phyloP scores from a whole-genome alignment of 371 early-diverging fungal genomes.

The Fennellomyces sp. region DNA sequence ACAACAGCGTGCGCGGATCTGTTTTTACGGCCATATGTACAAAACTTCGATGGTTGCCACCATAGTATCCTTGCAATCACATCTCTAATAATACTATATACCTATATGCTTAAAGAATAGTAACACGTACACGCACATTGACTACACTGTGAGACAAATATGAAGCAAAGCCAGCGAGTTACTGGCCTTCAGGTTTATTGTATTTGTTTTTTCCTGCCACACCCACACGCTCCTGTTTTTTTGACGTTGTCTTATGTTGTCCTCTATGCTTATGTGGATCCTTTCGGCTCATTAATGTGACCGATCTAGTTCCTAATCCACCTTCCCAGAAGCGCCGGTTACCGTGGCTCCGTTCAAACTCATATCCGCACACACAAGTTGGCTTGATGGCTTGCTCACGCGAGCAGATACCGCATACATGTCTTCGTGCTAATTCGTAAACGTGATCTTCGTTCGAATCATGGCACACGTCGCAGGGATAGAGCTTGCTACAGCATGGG shows the following conservation, averaged over 20 bases:
- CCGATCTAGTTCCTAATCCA: conserved; percentile 91
- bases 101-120: too few species aligned
- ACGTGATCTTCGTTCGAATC: conserved; percentile 78
- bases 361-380: conserved; percentile 67
- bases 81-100: too few species aligned
- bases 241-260: conserved; percentile 48
- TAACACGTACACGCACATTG: too few species aligned
- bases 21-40: too few species aligned
- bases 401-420: conserved; percentile 95
- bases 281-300: conserved; percentile 81
- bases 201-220: conserved; percentile 30
- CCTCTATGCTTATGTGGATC: conserved; percentile 55
- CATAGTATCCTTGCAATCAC: too few species aligned
- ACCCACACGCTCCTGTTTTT: conserved; percentile 65
- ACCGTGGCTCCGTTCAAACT: conserved; percentile 54
- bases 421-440: conserved; percentile 72
- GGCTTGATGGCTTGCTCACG: conserved; percentile 74
- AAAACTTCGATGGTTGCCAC: too few species aligned
- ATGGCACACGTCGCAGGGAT: conserved; percentile 96
- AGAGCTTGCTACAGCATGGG: conserved; percentile 80
- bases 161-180: too few species aligned
- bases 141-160: too few species aligned
- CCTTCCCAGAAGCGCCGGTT: conserved; percentile 94
- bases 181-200: conserved; percentile 12
- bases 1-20: too few species aligned